A percentile compares a stretch with the other conserved stretches of the same genome.
These are phyloP conservation scores for Aphanomyces invadans DNA, from an alignment of 352 stramenopile genomes.

Conservation along the genomic window DNA sequence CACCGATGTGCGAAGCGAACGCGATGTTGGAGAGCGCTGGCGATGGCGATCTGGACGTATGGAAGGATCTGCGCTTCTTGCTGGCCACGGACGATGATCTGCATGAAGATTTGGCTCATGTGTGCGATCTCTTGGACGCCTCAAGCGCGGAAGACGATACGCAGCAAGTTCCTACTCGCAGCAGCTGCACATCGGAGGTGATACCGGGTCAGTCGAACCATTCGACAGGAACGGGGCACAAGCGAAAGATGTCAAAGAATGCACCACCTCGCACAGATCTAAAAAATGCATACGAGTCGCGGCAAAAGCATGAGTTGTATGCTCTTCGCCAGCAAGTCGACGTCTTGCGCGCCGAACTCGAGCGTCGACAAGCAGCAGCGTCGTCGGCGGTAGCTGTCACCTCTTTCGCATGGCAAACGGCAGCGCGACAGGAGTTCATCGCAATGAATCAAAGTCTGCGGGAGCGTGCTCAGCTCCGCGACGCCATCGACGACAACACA, in stretches of 20 bases:
- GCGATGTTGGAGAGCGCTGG: too few species aligned
- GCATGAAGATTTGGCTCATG: background rate
- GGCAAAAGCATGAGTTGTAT: background rate
- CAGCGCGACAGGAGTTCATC: background rate
- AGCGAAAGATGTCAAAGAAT: too few species aligned
- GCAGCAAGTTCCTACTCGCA: background rate
- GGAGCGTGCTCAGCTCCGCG: background rate
- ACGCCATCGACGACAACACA: constrained; percentile 4
- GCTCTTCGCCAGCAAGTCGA: background rate
- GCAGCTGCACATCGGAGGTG: too few species aligned
- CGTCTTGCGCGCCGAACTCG: background rate
- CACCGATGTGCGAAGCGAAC: too few species aligned
- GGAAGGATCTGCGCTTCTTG: constrained; percentile 14
- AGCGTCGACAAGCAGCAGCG: background rate
- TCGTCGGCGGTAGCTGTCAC: background rate
- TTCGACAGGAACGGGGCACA: background rate
- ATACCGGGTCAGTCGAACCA: too few species aligned
- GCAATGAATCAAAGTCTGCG: background rate
- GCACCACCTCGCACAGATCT: background rate
- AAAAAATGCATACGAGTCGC: background rate
- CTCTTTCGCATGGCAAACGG: background rate
- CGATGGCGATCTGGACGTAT: too few species aligned
- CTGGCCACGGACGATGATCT: constrained; percentile 3
- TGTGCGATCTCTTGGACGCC: constrained; percentile 11
- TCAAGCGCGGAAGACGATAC: background rate